A percentile compares a stretch with the other conserved stretches of the same genome.
Evolutionary conservation across 768 basidiomycete species (phyloP).

Genomic region (Tubosaeta brunneosetosa): DNA sequence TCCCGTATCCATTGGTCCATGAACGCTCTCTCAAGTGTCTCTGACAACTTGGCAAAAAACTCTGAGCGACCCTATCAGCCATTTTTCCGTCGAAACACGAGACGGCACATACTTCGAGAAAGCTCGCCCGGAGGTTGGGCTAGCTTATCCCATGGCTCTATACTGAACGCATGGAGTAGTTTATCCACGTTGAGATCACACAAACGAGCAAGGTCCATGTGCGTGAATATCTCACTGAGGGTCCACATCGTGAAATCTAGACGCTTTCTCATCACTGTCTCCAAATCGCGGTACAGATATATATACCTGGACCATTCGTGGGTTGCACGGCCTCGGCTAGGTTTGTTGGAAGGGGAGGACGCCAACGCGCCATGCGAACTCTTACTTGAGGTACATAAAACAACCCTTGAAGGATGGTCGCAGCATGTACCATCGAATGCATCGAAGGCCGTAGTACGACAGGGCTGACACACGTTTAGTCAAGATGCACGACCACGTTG

Average conservation of each 20-base stretch:
- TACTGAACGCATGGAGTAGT: slow-evolving; percentile 43
- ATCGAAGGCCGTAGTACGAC: slow-evolving; percentile 60
- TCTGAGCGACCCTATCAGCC: slow-evolving; percentile 32
- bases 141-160: slow-evolving; percentile 36
- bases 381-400: slow-evolving; percentile 72
- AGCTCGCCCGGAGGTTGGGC: slow-evolving; percentile 38
- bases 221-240: slow-evolving; percentile 61
- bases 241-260: slow-evolving; percentile 50
- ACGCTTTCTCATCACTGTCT: background rate
- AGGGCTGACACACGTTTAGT: slow-evolving; percentile 43
- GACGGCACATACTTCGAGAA: slow-evolving; percentile 34
- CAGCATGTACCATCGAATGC: slow-evolving; percentile 51
- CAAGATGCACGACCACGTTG: background rate
- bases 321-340: slow-evolving; percentile 24
- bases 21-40: slow-evolving; percentile 42
- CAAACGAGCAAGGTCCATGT: slow-evolving; percentile 63
- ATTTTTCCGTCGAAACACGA: slow-evolving; percentile 3
- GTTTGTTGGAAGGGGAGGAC: slow-evolving; percentile 20
- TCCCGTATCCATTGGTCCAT: slow-evolving; percentile 34
- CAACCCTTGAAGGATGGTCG: slow-evolving; percentile 50
- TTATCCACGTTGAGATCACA: slow-evolving; percentile 52
- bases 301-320: slow-evolving; percentile 33
- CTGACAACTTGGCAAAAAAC: slow-evolving; percentile 43
- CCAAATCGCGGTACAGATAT: background rate
- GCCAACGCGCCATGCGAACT: slow-evolving; percentile 36